phyloP scores from a whole-genome alignment of 345 rosid species.

The Populus deltoides region DNA sequence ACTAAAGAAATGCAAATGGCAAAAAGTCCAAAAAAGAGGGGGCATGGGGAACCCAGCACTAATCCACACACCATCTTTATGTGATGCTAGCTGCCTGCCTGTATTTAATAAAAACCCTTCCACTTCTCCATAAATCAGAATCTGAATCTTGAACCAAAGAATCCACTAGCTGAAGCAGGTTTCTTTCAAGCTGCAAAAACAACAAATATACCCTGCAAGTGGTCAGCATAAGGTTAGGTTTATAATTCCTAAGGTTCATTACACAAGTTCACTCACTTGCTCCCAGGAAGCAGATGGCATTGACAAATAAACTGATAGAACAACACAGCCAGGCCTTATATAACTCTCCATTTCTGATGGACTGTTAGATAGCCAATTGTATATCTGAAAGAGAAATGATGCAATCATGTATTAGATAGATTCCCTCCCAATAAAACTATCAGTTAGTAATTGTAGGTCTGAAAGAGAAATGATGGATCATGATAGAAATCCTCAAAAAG shows the following conservation, averaged over 20 bases:
- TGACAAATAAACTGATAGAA: slow-evolving; percentile 70
- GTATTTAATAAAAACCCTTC: slow-evolving; percentile 69
- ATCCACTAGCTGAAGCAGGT: slow-evolving; percentile 48
- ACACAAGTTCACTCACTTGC: slow-evolving; percentile 52
- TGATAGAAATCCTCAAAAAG: slow-evolving; percentile 5
- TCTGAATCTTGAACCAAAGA: slow-evolving; percentile 54
- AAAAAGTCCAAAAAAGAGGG: not conserved
- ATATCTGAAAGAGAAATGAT: slow-evolving; percentile 49
- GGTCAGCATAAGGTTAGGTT: slow-evolving; percentile 22
- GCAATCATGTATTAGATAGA: not conserved
- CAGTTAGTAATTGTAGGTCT: not conserved
- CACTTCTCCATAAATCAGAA: slow-evolving; percentile 64
- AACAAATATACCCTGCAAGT: slow-evolving; percentile 26
- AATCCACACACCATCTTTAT: slow-evolving; percentile 57
- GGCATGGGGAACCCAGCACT: not conserved
- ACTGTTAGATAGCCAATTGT: slow-evolving; percentile 82
- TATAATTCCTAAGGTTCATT: not conserved
- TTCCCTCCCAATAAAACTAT: not conserved
- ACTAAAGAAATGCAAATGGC: not conserved
- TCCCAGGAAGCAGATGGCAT: slow-evolving; percentile 72
- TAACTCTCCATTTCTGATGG: slow-evolving; percentile 96
- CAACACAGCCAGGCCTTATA: slow-evolving; percentile 92
- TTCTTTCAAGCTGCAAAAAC: slow-evolving; percentile 62
- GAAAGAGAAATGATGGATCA: not conserved
- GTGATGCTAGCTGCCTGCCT: slow-evolving; percentile 64